A percentile compares a stretch with the other conserved stretches of the same genome.
Evolutionary conservation across 2,329 filamentous ascomycete species (phyloP).

Genomic region (Arthrobotrys megalospora): DNA sequence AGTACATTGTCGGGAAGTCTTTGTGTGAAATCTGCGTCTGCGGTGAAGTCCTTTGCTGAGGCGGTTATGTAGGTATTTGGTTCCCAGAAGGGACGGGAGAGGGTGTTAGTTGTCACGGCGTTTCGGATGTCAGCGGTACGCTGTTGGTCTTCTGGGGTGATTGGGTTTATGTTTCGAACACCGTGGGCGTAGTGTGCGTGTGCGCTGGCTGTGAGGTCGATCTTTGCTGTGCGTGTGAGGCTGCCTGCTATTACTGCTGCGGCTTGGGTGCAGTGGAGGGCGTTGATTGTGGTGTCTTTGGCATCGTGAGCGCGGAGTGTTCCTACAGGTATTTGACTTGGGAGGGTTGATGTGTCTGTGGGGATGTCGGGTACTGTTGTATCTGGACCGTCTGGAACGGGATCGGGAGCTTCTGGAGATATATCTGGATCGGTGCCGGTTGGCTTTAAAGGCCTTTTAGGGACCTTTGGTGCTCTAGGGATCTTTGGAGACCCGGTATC

Average conservation of each 20-base stretch:
- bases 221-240: neutral
- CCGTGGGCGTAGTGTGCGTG: neutral
- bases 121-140: neutral
- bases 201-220: neutral
- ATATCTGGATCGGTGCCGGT: neutral
- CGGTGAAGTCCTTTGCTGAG: neutral
- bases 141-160: neutral
- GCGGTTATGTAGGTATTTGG: constrained; percentile 37
- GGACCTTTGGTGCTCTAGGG: neutral
- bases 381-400: neutral
- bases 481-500: neutral
- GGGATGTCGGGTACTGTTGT: neutral
- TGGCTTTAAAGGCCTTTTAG: neutral
- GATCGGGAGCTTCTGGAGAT: neutral
- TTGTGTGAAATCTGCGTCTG: constrained; percentile 8
- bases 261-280: neutral
- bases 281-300: constrained; percentile 19
- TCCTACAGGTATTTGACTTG: neutral
- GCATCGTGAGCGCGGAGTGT: constrained; percentile 3
- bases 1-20: constrained; percentile 35
- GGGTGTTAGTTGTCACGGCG: neutral
- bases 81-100: constrained; percentile 51
- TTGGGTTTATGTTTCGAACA: constrained; percentile 4
- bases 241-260: neutral
- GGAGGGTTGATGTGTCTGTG: too few species aligned